A percentile compares a stretch with the other conserved stretches of the same genome.
Conservation (phyloP, 2,329 filamentous ascomycete genomes). For the Phyllosticta citriasiana region DNA sequence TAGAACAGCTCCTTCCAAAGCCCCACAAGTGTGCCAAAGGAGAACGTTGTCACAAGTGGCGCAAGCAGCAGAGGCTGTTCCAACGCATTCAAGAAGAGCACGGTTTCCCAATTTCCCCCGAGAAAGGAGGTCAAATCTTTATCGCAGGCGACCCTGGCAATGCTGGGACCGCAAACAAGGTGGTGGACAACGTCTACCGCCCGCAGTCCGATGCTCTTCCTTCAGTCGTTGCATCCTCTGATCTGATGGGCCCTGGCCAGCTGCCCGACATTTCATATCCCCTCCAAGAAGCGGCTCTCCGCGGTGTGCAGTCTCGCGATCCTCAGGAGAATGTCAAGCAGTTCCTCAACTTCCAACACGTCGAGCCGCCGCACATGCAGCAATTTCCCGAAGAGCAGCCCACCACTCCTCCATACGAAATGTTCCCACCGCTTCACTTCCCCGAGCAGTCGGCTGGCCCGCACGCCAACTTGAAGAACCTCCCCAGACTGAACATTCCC, state of each 20-base stretch:
- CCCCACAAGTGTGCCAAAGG: slow-evolving; percentile 78
- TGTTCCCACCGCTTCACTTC: slow-evolving; percentile 31
- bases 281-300: slow-evolving; percentile 64
- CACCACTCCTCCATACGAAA: slow-evolving; percentile 28
- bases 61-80: slow-evolving; percentile 68
- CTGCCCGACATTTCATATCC: slow-evolving; percentile 47
- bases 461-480: slow-evolving; percentile 41
- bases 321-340: slow-evolving; percentile 89
- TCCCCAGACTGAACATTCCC: slow-evolving; percentile 50
- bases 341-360: slow-evolving; percentile 77
- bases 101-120: slow-evolving; percentile 49
- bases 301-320: slow-evolving; percentile 60
- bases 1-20: slow-evolving; percentile 80
- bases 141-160: slow-evolving; percentile 73
- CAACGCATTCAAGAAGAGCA: slow-evolving; percentile 66
- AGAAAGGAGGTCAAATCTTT: slow-evolving; percentile 60
- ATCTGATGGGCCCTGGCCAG: slow-evolving; percentile 65
- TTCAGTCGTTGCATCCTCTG: slow-evolving; percentile 83
- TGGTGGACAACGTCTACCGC: slow-evolving; percentile 46
- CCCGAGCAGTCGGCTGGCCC: slow-evolving; percentile 32
- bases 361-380: slow-evolving; percentile 48
- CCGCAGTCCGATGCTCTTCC: slow-evolving; percentile 67
- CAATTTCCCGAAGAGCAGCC: slow-evolving; percentile 51
- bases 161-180: slow-evolving; percentile 50
- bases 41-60: slow-evolving; percentile 73